Evolutionary conservation across 257 asterid species (phyloP).

Genomic region (Fraxinus anomala): DNA sequence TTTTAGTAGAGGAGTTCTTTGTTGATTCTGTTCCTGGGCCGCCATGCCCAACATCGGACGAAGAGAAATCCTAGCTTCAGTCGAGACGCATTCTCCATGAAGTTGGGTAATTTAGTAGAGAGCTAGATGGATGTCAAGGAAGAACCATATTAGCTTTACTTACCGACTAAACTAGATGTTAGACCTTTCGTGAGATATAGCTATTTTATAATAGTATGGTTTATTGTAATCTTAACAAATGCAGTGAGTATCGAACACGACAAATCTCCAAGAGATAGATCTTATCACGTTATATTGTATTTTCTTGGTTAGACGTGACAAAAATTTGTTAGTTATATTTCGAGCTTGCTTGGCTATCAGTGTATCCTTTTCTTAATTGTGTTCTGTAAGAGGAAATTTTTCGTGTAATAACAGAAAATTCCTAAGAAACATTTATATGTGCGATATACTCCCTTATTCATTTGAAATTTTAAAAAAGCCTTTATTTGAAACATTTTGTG

Average conservation of each 20-base stretch:
- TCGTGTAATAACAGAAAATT: too few species aligned
- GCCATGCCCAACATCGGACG: conserved; percentile 60
- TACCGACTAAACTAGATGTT: neutral
- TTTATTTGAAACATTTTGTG: too few species aligned
- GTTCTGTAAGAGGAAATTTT: neutral
- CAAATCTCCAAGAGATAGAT: neutral
- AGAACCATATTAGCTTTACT: conserved; percentile 17
- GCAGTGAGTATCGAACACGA: conserved; percentile 13
- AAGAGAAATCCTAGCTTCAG: conserved; percentile 47
- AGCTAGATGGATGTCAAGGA: neutral
- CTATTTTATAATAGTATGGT: neutral
- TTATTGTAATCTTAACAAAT: neutral
- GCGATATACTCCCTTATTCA: too few species aligned
- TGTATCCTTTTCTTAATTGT: too few species aligned
- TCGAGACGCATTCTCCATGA: conserved; percentile 7
- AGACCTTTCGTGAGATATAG: conserved; percentile 14
- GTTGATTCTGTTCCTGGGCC: conserved; percentile 74
- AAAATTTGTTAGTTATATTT: neutral
- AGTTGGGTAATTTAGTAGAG: conserved; percentile 1
- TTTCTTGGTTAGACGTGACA: conserved; percentile 8
- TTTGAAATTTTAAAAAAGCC: too few species aligned
- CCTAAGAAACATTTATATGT: too few species aligned
- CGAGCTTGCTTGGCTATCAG: too few species aligned
- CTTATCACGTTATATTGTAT: conserved; percentile 13
- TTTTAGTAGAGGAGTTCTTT: conserved; percentile 89